Conservation (phyloP, 139 green algal species). For the Trebouxia sp. region DNA sequence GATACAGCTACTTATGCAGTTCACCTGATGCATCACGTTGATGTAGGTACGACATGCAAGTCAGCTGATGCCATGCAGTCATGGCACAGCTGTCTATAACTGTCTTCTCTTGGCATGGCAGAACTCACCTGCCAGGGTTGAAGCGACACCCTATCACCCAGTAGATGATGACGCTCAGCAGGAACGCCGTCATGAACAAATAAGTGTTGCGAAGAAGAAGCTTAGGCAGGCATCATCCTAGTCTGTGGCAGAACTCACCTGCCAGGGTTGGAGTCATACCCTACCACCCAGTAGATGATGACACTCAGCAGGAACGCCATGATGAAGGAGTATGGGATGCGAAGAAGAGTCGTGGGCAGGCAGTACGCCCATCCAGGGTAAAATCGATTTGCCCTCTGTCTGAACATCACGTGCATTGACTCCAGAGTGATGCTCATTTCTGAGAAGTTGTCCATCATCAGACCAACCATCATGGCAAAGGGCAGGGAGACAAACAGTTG, state of each 20-base stretch:
- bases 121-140: conserved; percentile 29
- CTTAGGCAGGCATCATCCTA: conserved; percentile 31
- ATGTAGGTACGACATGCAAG: neutral
- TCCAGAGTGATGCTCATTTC: conserved; percentile 28
- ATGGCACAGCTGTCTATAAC: no score
- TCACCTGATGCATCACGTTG: no score
- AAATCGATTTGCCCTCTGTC: conserved; percentile 51
- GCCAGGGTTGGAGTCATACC: conserved; percentile 32
- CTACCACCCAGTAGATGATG: conserved; percentile 49
- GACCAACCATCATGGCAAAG: conserved; percentile 19
- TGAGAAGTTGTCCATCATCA: conserved; percentile 33
- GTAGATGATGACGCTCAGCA: conserved; percentile 56
- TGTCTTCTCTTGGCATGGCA: neutral
- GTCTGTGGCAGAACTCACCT: neutral
- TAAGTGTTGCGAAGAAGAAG: conserved; percentile 55
- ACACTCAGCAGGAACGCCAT: conserved; percentile 43
- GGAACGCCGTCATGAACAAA: conserved; percentile 43
- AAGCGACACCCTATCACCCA: conserved; percentile 27
- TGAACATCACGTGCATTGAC: conserved; percentile 34
- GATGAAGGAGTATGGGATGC: conserved; percentile 57
- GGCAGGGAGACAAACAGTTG: conserved; percentile 39
- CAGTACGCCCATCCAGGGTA: conserved; percentile 49
- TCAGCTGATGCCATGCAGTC: neutral
- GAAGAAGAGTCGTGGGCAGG: conserved; percentile 47
- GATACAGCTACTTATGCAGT: no score